Evolutionary conservation across 1,284 basidiomycete genomes (phyloP).

Genomic region (Inonotus hispidus): DNA sequence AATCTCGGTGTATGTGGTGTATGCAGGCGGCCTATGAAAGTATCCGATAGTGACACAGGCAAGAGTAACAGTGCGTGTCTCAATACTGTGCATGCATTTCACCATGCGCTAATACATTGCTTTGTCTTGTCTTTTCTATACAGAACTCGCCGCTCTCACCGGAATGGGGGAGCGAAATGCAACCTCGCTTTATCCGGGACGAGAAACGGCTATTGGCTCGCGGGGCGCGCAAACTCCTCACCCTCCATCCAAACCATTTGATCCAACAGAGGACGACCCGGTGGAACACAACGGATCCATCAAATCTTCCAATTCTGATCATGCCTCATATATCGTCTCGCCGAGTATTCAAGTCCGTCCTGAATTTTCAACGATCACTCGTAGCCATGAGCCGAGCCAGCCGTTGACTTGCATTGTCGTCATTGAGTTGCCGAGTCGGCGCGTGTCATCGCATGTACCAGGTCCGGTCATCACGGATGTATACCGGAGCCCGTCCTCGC

Average conservation of each 20-base stretch:
- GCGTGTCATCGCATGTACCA: constrained; percentile 49
- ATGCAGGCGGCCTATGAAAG: constrained; percentile 91
- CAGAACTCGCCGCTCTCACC: constrained; percentile 85
- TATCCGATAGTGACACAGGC: constrained; percentile 74
- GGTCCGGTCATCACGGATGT: constrained; percentile 51
- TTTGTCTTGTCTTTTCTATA: neutral
- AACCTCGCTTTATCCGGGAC: constrained; percentile 58
- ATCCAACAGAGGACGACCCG: constrained; percentile 77
- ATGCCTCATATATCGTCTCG: constrained; percentile 61
- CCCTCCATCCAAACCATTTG: constrained; percentile 34
- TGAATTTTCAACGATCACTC: constrained; percentile 78
- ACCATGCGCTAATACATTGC: neutral
- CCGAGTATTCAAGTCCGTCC: constrained; percentile 86
- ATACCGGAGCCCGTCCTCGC: constrained; percentile 23
- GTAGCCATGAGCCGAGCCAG: constrained; percentile 66
- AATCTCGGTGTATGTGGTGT: constrained; percentile 95
- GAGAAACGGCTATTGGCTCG: constrained; percentile 45
- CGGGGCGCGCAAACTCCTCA: constrained; percentile 25
- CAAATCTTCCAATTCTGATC: constrained; percentile 38
- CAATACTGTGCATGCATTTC: neutral
- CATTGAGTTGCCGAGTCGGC: constrained; percentile 79
- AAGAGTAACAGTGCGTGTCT: constrained; percentile 87
- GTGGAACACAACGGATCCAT: constrained; percentile 53
- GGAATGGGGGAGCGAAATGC: constrained; percentile 69
- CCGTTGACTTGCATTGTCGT: constrained; percentile 87